These are phyloP conservation scores for Rubroboletus pulcherrimus DNA, from an alignment of 768 basidiomycete genomes.

Conservation along the genomic window DNA sequence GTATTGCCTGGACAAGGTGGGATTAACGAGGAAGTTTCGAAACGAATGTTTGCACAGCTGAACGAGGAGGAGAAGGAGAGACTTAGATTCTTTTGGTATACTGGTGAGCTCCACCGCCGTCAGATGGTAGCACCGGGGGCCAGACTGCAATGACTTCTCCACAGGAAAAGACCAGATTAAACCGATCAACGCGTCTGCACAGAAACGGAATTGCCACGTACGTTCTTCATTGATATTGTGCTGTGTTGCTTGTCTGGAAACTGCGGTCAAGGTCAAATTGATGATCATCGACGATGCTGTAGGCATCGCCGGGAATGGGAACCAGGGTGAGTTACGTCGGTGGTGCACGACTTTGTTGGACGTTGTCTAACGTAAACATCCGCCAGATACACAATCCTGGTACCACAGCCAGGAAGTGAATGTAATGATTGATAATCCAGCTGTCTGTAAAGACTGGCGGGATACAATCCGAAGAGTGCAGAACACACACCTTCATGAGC, in stretches of 20 bases:
- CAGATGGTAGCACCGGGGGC: not conserved
- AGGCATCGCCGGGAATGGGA: slow-evolving; percentile 67
- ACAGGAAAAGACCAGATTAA: slow-evolving; percentile 57
- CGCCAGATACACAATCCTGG: slow-evolving; percentile 60
- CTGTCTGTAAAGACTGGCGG: slow-evolving; percentile 53
- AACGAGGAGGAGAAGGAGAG: slow-evolving; percentile 42
- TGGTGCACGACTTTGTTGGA: not conserved
- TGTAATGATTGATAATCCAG: slow-evolving; percentile 55
- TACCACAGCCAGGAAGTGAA: slow-evolving; percentile 72
- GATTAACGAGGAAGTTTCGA: slow-evolving; percentile 66
- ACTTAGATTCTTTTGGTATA: slow-evolving; percentile 55
- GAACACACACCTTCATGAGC: slow-evolving; percentile 50
- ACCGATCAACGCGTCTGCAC: slow-evolving; percentile 61
- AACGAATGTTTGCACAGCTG: slow-evolving; percentile 52
- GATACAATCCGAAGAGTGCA: slow-evolving; percentile 49
- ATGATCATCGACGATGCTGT: slow-evolving; percentile 64
- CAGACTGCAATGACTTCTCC: not conserved
- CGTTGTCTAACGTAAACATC: slow-evolving; percentile 1
- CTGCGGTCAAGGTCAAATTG: slow-evolving; percentile 47
- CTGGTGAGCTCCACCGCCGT: slow-evolving; percentile 20
- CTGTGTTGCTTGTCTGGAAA: not conserved
- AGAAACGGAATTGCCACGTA: slow-evolving; percentile 69
- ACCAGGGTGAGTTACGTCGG: slow-evolving; percentile 43
- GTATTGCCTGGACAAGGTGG: slow-evolving; percentile 66
- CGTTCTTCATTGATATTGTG: slow-evolving; percentile 10